These are phyloP conservation scores for Fusarium beomiforme DNA, from an alignment of 2,329 filamentous ascomycete species.

Conservation along the genomic window DNA sequence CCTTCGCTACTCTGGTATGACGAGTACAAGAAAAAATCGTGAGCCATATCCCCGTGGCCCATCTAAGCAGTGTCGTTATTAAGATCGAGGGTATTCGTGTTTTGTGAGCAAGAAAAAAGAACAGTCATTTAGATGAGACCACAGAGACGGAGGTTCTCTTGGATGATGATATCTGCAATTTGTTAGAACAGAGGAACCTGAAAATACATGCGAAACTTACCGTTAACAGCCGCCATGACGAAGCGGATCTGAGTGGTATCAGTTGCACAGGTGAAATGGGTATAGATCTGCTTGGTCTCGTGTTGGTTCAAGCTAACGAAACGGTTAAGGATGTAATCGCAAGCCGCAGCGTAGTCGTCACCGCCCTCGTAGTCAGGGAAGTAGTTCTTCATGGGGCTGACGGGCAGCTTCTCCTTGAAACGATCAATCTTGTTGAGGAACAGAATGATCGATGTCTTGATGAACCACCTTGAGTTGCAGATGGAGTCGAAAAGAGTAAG, in stretches of 20 bases:
- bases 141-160: conserved; percentile 97
- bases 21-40: conserved; percentile 50
- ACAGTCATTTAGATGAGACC: conserved; percentile 82
- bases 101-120: conserved; percentile 50
- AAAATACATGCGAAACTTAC: conserved; percentile 61
- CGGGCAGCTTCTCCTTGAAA: conserved; percentile 85
- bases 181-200: conserved; percentile 53
- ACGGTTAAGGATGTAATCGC: conserved; percentile 98
- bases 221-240: conserved; percentile 99
- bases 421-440: conserved; percentile 93
- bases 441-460: conserved; percentile 87
- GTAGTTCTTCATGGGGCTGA: conserved; percentile 88
- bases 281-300: conserved; percentile 99
- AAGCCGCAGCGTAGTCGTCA: conserved; percentile 93
- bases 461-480: conserved; percentile 90
- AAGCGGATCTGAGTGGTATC: conserved; percentile 99
- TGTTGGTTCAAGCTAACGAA: conserved; percentile 99
- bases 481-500: conserved; percentile 88
- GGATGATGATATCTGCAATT: conserved; percentile 93
- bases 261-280: conserved; percentile 98
- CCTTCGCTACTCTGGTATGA: conserved; percentile 43
- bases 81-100: conserved; percentile 57
- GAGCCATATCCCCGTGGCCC: conserved; percentile 52
- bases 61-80: conserved; percentile 52
- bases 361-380: conserved; percentile 95